These are phyloP conservation scores for Punica granatum DNA, from an alignment of 345 rosid species.

Conservation along the genomic window DNA sequence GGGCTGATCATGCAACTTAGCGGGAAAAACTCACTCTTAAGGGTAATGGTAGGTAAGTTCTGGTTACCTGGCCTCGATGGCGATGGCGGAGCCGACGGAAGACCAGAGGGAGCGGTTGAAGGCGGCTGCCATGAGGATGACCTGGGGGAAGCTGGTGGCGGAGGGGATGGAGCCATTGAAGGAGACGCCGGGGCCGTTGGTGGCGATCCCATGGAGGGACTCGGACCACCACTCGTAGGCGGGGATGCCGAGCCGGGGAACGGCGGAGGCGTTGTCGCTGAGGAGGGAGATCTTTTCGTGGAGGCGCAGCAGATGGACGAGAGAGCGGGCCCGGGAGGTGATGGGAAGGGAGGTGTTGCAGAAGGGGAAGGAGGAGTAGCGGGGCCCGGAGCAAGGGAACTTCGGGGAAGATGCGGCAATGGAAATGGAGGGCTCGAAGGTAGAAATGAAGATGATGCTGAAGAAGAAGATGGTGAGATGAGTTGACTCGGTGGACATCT, in stretches of 20 bases:
- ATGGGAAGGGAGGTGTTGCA: slow-evolving; percentile 59
- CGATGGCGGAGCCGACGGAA: slow-evolving; percentile 55
- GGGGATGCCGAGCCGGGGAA: slow-evolving; percentile 79
- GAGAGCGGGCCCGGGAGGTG: slow-evolving; percentile 48
- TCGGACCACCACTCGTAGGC: slow-evolving; percentile 96
- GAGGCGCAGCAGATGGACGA: slow-evolving; percentile 63
- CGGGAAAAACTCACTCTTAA: background rate
- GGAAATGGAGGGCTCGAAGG: background rate
- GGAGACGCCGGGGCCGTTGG: slow-evolving; percentile 78
- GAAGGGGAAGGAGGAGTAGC: slow-evolving; percentile 41
- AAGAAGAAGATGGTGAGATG: too few relatives aligned
- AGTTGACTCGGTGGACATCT: too few relatives aligned
- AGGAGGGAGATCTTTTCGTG: slow-evolving; percentile 65
- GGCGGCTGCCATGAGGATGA: slow-evolving; percentile 55
- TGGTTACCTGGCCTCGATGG: slow-evolving; percentile 46
- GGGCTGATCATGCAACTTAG: background rate
- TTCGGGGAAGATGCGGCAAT: slow-evolving; percentile 13
- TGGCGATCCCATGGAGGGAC: slow-evolving; percentile 81
- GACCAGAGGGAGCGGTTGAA: slow-evolving; percentile 81
- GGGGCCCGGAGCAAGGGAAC: slow-evolving; percentile 58
- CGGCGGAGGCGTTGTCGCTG: slow-evolving; percentile 53
- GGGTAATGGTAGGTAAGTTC: background rate
- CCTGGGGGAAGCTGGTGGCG: slow-evolving; percentile 87
- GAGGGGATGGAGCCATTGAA: slow-evolving; percentile 58
- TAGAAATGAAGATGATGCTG: background rate